These are phyloP conservation scores for Santalum album DNA, from an alignment of 164 flowering plant species.

Conservation along the genomic window DNA sequence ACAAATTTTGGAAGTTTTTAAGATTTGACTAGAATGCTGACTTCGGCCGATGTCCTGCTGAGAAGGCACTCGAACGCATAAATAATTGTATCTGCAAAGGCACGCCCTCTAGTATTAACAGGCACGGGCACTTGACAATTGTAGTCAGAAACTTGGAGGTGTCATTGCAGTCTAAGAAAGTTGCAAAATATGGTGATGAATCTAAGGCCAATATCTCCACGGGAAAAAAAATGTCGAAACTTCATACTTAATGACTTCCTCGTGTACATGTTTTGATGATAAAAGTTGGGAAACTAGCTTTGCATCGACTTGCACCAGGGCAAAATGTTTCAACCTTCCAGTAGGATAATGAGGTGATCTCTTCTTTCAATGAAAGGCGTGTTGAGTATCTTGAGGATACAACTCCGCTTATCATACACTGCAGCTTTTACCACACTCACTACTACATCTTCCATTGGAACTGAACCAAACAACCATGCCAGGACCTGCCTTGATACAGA, in stretches of 20 bases:
- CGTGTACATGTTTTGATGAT: conserved; percentile 52
- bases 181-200: neutral
- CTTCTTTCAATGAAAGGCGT: conserved; percentile 22
- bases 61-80: neutral
- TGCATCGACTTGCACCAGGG: conserved; percentile 49
- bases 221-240: conserved; percentile 24
- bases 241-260: conserved; percentile 62
- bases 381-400: conserved; percentile 25
- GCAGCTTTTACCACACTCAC: conserved; percentile 29
- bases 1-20: neutral
- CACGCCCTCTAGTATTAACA: neutral
- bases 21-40: neutral
- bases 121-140: neutral
- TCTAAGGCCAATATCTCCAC: neutral
- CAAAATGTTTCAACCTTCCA: conserved; percentile 33
- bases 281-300: conserved; percentile 43
- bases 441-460: conserved; percentile 25
- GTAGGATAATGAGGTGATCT: conserved; percentile 22
- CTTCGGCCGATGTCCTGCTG: neutral
- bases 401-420: conserved; percentile 22
- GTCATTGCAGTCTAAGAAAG: neutral
- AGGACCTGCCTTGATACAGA: no score
- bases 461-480: conserved; percentile 26
- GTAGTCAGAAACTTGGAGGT: neutral
- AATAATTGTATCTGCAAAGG: no score